A percentile compares a stretch with the other conserved stretches of the same genome.
These are phyloP conservation scores for Catunica adiposa DNA, from an alignment of 2,329 filamentous ascomycete genomes.

Conservation along the genomic window DNA sequence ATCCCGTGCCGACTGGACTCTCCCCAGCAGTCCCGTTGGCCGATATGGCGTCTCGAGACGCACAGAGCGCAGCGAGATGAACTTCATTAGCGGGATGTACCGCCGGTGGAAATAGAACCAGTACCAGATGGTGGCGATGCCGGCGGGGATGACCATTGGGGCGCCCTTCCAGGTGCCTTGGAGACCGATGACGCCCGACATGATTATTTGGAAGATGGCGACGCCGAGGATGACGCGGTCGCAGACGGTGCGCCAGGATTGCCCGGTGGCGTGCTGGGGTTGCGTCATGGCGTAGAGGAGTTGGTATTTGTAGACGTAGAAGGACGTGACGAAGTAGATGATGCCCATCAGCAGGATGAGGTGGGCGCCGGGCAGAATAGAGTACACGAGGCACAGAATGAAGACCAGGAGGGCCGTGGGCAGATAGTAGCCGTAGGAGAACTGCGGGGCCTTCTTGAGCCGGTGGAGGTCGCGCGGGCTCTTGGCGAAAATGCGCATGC, in stretches of 20 bases:
- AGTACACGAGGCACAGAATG: conserved; percentile 92
- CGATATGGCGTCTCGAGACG: conserved; percentile 25
- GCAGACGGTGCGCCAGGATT: conserved; percentile 93
- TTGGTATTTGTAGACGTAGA: conserved; percentile 93
- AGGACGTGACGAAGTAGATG: conserved; percentile 67
- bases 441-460: conserved; percentile 64
- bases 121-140: conserved; percentile 76
- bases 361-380: conserved; percentile 64
- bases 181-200: conserved; percentile 70
- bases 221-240: conserved; percentile 76
- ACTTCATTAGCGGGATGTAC: conserved; percentile 78
- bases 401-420: conserved; percentile 85
- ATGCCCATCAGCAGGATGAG: conserved; percentile 68
- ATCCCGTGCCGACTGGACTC: conserved; percentile 21
- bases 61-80: conserved; percentile 81
- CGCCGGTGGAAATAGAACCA: conserved; percentile 63
- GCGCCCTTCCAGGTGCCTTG: conserved; percentile 58
- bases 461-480: conserved; percentile 83
- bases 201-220: conserved; percentile 77
- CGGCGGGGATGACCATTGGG: conserved; percentile 55
- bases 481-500: conserved; percentile 60
- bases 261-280: conserved; percentile 80
- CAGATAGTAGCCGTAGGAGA: conserved; percentile 92
- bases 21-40: not conserved
- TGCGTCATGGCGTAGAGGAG: conserved; percentile 97